phyloP scores from a whole-genome alignment of 352 stramenopile species.

The Pythium periplocum region DNA sequence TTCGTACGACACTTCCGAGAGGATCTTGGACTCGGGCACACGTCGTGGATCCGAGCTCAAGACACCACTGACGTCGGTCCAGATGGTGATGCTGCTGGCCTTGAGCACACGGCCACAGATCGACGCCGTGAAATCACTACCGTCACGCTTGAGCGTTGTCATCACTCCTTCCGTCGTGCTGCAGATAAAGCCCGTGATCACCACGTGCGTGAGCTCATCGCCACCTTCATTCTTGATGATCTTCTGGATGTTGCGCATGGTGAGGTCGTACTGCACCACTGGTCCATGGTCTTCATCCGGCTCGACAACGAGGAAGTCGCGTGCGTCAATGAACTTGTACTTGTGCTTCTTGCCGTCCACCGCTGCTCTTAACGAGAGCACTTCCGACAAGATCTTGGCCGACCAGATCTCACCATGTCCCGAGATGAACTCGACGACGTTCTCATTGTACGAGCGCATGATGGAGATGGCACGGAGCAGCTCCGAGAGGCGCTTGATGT shows the following conservation, averaged over 20 bases:
- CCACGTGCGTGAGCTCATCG: slow-evolving; percentile 66
- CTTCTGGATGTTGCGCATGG: slow-evolving; percentile 52
- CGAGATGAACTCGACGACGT: slow-evolving; percentile 91
- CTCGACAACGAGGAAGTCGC: slow-evolving; percentile 84
- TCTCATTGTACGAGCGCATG: slow-evolving; percentile 85
- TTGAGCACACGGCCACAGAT: slow-evolving; percentile 94
- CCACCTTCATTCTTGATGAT: slow-evolving; percentile 37
- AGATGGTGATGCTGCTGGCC: slow-evolving; percentile 93
- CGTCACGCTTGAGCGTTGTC: slow-evolving; percentile 94
- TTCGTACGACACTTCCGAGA: slow-evolving; percentile 93
- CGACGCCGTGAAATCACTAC: slow-evolving; percentile 96
- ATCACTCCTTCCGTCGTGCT: slow-evolving; percentile 93
- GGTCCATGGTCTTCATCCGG: slow-evolving; percentile 72
- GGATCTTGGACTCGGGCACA: slow-evolving; percentile 89
- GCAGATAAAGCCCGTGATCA: slow-evolving; percentile 97
- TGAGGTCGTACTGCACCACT: slow-evolving; percentile 73
- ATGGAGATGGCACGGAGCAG: slow-evolving; percentile 83
- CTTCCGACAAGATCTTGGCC: slow-evolving; percentile 85
- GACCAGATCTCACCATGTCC: slow-evolving; percentile 96
- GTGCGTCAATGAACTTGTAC: slow-evolving; percentile 92
- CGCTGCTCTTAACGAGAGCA: slow-evolving; percentile 48
- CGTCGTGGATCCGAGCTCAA: slow-evolving; percentile 92
- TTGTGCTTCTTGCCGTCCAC: slow-evolving; percentile 40
- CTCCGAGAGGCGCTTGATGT: slow-evolving; percentile 70
- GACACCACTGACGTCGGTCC: slow-evolving; percentile 96